Conservation (phyloP, 768 basidiomycete species). For the Phlebiopsis gigantea region DNA sequence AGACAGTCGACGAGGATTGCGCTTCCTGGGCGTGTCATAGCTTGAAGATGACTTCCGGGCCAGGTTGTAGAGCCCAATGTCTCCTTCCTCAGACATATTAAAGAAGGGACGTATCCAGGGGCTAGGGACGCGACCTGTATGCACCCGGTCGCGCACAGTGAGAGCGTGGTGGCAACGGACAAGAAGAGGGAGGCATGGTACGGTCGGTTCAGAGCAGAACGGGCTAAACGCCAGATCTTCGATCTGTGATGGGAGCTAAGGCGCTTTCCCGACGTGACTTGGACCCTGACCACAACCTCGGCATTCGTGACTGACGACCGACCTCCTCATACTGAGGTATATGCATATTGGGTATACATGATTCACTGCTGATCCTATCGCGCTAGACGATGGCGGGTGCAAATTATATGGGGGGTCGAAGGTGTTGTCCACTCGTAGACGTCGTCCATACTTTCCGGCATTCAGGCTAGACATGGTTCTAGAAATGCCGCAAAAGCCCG, state of each 20-base stretch:
- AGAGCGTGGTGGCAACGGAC: background rate
- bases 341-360: background rate
- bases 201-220: background rate
- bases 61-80: conserved; percentile 23
- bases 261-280: background rate
- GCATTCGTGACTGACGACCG: background rate
- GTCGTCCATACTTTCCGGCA: background rate
- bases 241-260: background rate
- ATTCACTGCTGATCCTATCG: background rate
- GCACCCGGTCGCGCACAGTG: background rate
- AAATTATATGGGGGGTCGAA: conserved; percentile 13
- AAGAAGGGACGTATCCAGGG: background rate
- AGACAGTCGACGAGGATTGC: conserved; percentile 7
- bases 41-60: conserved; percentile 11
- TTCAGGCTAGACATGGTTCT: conserved; percentile 32
- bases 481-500: conserved; percentile 59
- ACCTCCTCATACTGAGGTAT: background rate
- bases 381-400: conserved; percentile 4
- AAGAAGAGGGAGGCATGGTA: background rate
- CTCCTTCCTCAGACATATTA: conserved; percentile 19
- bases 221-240: background rate
- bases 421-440: background rate
- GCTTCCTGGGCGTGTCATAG: conserved; percentile 6
- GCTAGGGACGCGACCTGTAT: background rate
- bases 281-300: background rate